Evolutionary conservation across 2,329 filamentous ascomycete genomes (phyloP).

Genomic region (Fonsecaea nubica): DNA sequence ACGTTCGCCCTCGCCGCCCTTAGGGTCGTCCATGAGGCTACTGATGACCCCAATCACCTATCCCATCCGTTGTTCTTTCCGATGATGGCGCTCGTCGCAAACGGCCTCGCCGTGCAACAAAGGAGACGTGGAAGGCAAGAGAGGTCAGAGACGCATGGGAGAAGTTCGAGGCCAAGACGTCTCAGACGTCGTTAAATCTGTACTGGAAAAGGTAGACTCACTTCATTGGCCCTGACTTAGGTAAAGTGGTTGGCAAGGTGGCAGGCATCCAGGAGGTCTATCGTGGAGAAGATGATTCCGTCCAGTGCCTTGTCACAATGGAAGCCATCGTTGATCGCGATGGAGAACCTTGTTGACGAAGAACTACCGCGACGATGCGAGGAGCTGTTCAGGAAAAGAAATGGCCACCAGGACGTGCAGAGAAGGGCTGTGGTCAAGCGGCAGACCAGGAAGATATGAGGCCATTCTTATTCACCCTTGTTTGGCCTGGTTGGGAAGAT

Average conservation of each 20-base stretch:
- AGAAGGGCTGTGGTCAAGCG: not conserved
- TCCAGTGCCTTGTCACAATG: conserved; percentile 1
- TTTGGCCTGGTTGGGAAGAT: too few species aligned
- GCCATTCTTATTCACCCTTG: too few species aligned
- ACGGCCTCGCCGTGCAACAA: conserved; percentile 24
- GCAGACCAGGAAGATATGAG: too few species aligned
- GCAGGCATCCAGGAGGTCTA: not conserved
- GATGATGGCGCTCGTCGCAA: conserved; percentile 16
- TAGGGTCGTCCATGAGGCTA: too few species aligned
- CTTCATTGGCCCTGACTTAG: too few species aligned
- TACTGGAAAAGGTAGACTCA: too few species aligned
- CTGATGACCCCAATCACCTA: too few species aligned
- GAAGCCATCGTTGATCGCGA: not conserved
- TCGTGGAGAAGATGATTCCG: not conserved
- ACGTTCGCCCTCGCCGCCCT: too few species aligned
- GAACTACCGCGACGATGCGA: not conserved
- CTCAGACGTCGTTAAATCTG: too few species aligned
- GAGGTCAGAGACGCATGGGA: too few species aligned
- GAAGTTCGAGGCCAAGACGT: too few species aligned
- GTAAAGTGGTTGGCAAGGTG: conserved; percentile 7
- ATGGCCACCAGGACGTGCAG: not conserved
- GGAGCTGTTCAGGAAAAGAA: not conserved
- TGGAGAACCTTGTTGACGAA: conserved; percentile 3
- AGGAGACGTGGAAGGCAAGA: too few species aligned
- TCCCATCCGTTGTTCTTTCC: conserved; percentile 16